phyloP scores from a whole-genome alignment of 306 rosid species.

The Senna siamea region DNA sequence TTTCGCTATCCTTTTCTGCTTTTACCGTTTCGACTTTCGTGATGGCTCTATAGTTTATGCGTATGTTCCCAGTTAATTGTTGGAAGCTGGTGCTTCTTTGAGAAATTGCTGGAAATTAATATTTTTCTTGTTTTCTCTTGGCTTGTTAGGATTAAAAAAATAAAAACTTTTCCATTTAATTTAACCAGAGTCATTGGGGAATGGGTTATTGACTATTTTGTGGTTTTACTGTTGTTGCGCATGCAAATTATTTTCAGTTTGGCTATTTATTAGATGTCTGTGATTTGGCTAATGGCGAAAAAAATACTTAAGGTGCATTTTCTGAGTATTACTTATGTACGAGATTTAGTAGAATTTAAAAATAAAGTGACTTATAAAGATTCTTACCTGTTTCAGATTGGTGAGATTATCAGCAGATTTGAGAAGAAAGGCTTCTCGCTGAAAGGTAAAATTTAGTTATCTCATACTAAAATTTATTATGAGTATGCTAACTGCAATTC shows the following conservation, averaged over 20 bases:
- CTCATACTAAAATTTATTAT: not conserved
- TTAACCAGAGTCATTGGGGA: not conserved
- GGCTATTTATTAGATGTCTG: not conserved
- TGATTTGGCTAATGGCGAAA: not conserved
- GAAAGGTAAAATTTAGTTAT: constrained; percentile 53
- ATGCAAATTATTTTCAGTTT: not conserved
- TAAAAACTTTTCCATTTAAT: not conserved
- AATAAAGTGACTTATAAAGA: not conserved
- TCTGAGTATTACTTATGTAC: not conserved
- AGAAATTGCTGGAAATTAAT: no score
- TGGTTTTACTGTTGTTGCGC: not conserved
- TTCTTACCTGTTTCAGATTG: constrained; percentile 55
- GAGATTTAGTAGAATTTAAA: not conserved
- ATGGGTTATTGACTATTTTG: not conserved
- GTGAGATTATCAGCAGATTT: constrained; percentile 88
- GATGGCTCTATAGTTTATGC: not conserved
- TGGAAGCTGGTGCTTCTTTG: not conserved
- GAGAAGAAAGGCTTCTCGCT: constrained; percentile 92
- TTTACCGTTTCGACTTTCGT: not conserved
- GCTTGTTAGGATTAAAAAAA: no score
- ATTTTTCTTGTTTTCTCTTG: not conserved
- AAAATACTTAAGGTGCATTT: not conserved
- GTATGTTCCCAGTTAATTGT: not conserved
- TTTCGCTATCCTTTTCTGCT: not conserved
- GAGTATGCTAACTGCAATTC: not conserved